Conservation (phyloP, 2,329 filamentous ascomycete species). For the Curvularia sp. region DNA sequence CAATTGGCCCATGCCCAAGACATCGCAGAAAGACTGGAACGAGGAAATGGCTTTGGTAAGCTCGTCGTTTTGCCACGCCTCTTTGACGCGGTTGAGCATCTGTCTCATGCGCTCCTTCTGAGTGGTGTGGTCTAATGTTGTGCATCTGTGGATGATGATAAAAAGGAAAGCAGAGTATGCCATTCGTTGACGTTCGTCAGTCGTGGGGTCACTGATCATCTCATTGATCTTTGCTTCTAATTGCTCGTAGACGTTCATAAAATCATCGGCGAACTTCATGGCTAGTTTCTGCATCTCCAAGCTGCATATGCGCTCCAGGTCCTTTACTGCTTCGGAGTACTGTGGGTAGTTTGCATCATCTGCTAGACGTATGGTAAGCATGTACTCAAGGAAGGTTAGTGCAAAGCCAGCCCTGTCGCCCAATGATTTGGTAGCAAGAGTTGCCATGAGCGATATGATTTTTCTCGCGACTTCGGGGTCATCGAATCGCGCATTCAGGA, state of each 20-base stretch:
- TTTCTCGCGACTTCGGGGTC: slow-evolving; percentile 86
- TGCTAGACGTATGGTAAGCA: slow-evolving; percentile 81
- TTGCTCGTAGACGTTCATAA: slow-evolving; percentile 85
- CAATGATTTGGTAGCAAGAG: slow-evolving; percentile 81
- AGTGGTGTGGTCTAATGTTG: slow-evolving; percentile 71
- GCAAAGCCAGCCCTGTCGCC: slow-evolving; percentile 81
- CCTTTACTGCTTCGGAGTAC: slow-evolving; percentile 89
- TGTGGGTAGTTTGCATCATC: slow-evolving; percentile 72
- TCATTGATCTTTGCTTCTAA: slow-evolving; percentile 84
- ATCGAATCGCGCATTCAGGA: slow-evolving; percentile 76
- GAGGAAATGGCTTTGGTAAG: slow-evolving; percentile 74
- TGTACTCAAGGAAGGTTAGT: slow-evolving; percentile 87
- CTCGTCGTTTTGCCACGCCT: slow-evolving; percentile 76
- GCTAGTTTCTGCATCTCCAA: slow-evolving; percentile 88
- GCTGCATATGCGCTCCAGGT: slow-evolving; percentile 83
- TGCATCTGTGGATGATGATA: slow-evolving; percentile 89
- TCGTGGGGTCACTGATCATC: slow-evolving; percentile 72
- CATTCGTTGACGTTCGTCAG: slow-evolving; percentile 83
- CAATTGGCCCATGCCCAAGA: slow-evolving; percentile 80
- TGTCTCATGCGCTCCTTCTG: slow-evolving; percentile 74
- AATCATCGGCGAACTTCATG: slow-evolving; percentile 87
- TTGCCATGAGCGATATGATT: slow-evolving; percentile 80
- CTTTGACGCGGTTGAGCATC: slow-evolving; percentile 83
- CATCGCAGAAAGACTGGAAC: slow-evolving; percentile 78
- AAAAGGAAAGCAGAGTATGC: slow-evolving; percentile 91